Evolutionary conservation across 148 eudicot genomes (phyloP).

Genomic region (Polygonum maritimum): DNA sequence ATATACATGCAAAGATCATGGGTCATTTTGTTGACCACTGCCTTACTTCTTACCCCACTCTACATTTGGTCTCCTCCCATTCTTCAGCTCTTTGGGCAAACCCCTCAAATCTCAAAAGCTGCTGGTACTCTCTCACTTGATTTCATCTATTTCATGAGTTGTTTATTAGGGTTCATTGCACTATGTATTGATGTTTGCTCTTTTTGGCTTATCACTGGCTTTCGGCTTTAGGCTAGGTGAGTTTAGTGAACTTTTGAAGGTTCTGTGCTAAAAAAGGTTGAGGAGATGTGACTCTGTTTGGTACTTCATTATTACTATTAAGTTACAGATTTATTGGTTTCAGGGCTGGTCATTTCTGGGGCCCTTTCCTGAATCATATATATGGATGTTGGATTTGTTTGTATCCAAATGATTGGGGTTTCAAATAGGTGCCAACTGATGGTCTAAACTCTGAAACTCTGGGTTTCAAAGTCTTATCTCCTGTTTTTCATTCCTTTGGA

Average conservation of each 20-base stretch:
- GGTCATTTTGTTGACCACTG: conserved; percentile 30
- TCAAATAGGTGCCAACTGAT: background rate
- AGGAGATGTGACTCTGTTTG: background rate
- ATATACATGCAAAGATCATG: conserved; percentile 54
- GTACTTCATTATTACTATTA: background rate
- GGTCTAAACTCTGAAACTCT: background rate
- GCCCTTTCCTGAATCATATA: background rate
- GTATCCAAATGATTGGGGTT: background rate
- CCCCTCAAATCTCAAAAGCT: conserved; percentile 16
- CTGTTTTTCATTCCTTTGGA: background rate
- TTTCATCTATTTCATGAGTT: background rate
- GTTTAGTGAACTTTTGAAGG: background rate
- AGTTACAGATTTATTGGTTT: background rate
- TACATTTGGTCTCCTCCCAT: conserved; percentile 36
- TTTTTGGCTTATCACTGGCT: no score
- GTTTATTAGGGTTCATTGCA: background rate
- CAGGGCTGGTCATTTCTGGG: background rate
- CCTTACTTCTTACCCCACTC: conserved; percentile 16
- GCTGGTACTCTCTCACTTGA: conserved; percentile 8
- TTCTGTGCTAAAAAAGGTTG: background rate
- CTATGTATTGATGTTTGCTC: background rate
- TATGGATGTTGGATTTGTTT: conserved; percentile 1
- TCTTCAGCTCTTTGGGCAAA: conserved; percentile 19
- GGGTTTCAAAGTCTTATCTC: background rate
- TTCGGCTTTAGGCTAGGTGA: no score